These are phyloP conservation scores for Kwoniella dendrophila DNA, from an alignment of 768 basidiomycete species.

Conservation along the genomic window DNA sequence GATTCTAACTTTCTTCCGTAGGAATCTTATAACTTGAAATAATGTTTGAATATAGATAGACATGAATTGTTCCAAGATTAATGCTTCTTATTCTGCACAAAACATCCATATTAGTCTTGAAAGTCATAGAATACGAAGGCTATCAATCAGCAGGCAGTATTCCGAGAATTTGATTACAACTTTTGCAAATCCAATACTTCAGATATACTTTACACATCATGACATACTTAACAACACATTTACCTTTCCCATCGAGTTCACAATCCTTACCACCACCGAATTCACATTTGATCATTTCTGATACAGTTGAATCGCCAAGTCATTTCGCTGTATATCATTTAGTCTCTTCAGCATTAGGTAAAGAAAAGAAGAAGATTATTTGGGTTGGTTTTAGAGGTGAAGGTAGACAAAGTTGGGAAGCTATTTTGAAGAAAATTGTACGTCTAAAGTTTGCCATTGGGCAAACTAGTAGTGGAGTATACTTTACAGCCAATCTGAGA, in stretches of 20 bases:
- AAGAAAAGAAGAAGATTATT: constrained; percentile 25
- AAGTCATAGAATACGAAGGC: too few species aligned
- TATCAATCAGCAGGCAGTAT: too few species aligned
- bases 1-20: too few species aligned
- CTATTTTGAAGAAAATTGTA: constrained; percentile 49
- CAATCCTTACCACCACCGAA: constrained; percentile 38
- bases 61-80: too few species aligned
- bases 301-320: constrained; percentile 41
- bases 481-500: too few species aligned
- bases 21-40: too few species aligned
- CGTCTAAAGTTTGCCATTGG: constrained; percentile 7
- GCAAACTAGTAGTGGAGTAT: neutral
- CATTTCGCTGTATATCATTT: constrained; percentile 48
- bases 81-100: too few species aligned
- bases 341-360: constrained; percentile 30
- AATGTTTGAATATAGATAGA: too few species aligned
- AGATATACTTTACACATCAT: constrained; percentile 14
- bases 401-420: constrained; percentile 45
- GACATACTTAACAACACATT: constrained; percentile 41
- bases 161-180: too few species aligned
- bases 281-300: constrained; percentile 48
- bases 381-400: constrained; percentile 47
- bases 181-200: too few species aligned
- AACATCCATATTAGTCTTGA: too few species aligned
- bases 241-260: constrained; percentile 31